These are phyloP conservation scores for Haberlea rhodopensis DNA, from an alignment of 257 asterid species.

Conservation along the genomic window DNA sequence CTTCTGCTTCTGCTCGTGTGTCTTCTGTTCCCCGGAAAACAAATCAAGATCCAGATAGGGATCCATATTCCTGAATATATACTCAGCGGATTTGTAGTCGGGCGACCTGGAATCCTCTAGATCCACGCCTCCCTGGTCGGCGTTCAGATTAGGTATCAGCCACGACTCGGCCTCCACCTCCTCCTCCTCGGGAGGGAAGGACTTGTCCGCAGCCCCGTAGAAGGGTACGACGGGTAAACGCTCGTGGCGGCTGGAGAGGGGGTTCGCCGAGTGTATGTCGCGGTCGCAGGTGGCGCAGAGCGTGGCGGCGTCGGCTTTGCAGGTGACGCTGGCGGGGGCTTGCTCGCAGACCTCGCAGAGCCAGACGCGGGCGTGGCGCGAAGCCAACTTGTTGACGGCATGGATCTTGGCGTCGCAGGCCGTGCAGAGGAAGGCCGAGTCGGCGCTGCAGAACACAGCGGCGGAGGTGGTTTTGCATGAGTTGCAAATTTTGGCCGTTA, in stretches of 20 bases:
- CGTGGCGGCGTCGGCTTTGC: conserved; percentile 63
- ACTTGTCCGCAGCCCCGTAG: conserved; percentile 32
- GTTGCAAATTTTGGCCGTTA: neutral
- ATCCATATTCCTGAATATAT: conserved; percentile 51
- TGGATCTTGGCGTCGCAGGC: conserved; percentile 16
- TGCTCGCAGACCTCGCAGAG: conserved; percentile 62
- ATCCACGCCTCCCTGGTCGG: neutral
- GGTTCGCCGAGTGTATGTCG: conserved; percentile 64
- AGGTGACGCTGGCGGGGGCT: conserved; percentile 54
- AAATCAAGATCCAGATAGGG: conserved; percentile 61
- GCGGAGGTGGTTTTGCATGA: neutral
- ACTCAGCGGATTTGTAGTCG: conserved; percentile 55
- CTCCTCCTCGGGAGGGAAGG: conserved; percentile 28
- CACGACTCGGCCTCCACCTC: conserved; percentile 47
- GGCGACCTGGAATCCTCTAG: conserved; percentile 31
- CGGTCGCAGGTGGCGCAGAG: conserved; percentile 59
- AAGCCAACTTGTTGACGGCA: conserved; percentile 7
- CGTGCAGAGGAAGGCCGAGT: conserved; percentile 9
- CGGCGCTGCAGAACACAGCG: neutral
- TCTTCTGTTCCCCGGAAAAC: conserved; percentile 45
- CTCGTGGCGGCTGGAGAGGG: conserved; percentile 62
- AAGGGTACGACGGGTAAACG: conserved; percentile 45
- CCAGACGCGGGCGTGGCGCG: conserved; percentile 39
- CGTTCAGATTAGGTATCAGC: conserved; percentile 25
- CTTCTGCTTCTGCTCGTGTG: conserved; percentile 29